phyloP scores from a whole-genome alignment of 1,139 yeast genomes.

The Hyphopichia pseudoburtonii region DNA sequence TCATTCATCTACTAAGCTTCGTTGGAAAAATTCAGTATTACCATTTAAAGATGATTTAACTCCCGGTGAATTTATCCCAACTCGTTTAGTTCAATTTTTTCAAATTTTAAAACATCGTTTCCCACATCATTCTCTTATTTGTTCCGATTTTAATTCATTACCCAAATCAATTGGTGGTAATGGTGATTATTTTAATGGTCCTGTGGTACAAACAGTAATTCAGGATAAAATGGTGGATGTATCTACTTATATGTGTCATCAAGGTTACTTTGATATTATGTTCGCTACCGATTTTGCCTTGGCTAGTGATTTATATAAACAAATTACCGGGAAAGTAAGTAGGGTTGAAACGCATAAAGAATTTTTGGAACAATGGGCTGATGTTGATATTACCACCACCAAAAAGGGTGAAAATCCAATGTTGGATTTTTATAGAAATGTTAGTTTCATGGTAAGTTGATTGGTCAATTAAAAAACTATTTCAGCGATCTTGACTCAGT shows the following conservation, averaged over 20 bases:
- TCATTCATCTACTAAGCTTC: constrained; percentile 33
- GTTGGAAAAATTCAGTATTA: constrained; percentile 29
- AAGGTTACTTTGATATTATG: constrained; percentile 84
- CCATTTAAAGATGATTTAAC: constrained; percentile 73
- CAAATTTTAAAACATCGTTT: constrained; percentile 62
- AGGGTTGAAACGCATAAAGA: constrained; percentile 59
- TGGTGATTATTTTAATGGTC: constrained; percentile 63
- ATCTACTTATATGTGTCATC: constrained; percentile 75
- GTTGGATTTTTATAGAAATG: constrained; percentile 76
- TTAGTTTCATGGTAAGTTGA: constrained; percentile 63
- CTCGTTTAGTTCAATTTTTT: constrained; percentile 67
- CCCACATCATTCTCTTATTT: constrained; percentile 71
- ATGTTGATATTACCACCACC: constrained; percentile 64
- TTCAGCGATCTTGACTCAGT: too few relatives aligned
- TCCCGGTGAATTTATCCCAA: constrained; percentile 80
- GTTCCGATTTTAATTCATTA: constrained; percentile 72
- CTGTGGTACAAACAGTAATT: constrained; percentile 81
- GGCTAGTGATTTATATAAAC: constrained; percentile 61
- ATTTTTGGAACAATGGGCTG: constrained; percentile 73
- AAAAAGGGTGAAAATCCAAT: constrained; percentile 85
- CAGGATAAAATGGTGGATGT: constrained; percentile 68
- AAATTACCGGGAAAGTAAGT: constrained; percentile 63
- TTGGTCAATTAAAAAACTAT: too few relatives aligned
- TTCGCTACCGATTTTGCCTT: constrained; percentile 78
- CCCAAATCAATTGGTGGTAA: constrained; percentile 60